Base-by-base conservation (phyloP, 1,284 basidiomycete species). In the Inonotus hispidus region DNA sequence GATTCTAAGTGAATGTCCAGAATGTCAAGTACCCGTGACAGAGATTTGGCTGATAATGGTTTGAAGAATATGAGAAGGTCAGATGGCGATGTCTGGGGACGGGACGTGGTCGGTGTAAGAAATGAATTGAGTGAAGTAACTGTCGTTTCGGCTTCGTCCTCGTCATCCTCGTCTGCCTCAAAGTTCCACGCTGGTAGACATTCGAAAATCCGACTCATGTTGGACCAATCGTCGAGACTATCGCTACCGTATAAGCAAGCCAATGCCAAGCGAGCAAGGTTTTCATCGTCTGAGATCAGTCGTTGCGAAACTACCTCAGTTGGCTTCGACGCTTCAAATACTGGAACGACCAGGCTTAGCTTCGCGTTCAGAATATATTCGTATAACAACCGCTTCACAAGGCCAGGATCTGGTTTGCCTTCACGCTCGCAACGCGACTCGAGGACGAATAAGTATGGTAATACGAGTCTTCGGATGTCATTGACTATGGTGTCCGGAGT, bases 1-100 rank as follows among this genome's bases (percentile, higher is more conserved):
- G 90, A 89, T 70, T 95, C 92, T n/a, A 98, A 81, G 71, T 97
- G 94, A 0, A 95, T 83, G 72, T 98, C 95, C 53, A 97, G 81
- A 53, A 94, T 84, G 71, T 98, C 95, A 37, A 98, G 81, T 6
- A 88, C 85, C 53, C 84, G 82, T 0, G 93, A 94, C 3, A 97
- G 77, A 0, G 90, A 85, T 3, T 82, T 74, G 21, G 86, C 74
- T 0, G 87, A 84, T 13, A 96, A 78, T 16, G 92, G 88, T 61
- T 82, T 80, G 77, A 93, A 93, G 76, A 94, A 93, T n/a, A 87
- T 66, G 64, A 90, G 76, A 6, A 96, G 77, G 64, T 95, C 91
- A n/a, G 81, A 75, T 5, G 93, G 76, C 7, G 83, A 79, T 67
- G 78, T 81, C 2, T 72, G 76, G 0, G 84, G 79, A 35, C 79